These are phyloP conservation scores for Hypoxylon sp. DNA, from an alignment of 2,329 filamentous ascomycete species.

Conservation along the genomic window DNA sequence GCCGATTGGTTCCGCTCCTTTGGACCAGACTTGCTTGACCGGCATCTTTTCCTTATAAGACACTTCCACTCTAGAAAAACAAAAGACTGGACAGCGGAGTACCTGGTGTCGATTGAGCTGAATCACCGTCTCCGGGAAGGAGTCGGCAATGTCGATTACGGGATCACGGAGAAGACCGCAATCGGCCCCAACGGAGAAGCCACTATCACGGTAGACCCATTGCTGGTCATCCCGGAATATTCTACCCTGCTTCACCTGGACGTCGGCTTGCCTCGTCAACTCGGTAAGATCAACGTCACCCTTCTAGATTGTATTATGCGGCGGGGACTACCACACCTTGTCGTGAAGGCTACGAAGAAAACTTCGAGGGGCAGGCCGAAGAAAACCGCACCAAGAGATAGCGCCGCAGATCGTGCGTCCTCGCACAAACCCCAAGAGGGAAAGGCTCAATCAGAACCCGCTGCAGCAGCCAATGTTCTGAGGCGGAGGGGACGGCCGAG, in stretches of 20 bases:
- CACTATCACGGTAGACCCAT: constrained; percentile 33
- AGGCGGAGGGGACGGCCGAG: background rate
- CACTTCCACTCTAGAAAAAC: constrained; percentile 42
- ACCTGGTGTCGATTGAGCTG: constrained; percentile 42
- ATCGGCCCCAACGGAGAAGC: constrained; percentile 23
- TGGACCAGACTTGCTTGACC: constrained; percentile 34
- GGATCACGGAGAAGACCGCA: constrained; percentile 21
- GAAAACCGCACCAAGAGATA: background rate
- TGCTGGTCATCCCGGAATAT: constrained; percentile 41
- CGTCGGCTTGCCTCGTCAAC: background rate
- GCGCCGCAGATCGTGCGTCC: background rate
- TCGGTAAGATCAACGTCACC: constrained; percentile 11
- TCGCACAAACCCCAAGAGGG: background rate
- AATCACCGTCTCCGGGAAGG: constrained; percentile 39
- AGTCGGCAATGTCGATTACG: constrained; percentile 13
- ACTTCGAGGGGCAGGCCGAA: constrained; percentile 10
- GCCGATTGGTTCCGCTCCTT: constrained; percentile 42
- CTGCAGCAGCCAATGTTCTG: background rate
- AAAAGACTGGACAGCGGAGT: constrained; percentile 40
- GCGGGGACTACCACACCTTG: constrained; percentile 15
- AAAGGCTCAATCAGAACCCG: background rate
- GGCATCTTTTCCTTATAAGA: constrained; percentile 38
- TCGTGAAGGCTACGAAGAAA: constrained; percentile 3
- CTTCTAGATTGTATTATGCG: constrained; percentile 28
- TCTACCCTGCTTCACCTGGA: constrained; percentile 22